A percentile compares a stretch with the other conserved stretches of the same genome.
Evolutionary conservation across 2,329 filamentous ascomycete genomes (phyloP).

Genomic region (Venturia nashicola): DNA sequence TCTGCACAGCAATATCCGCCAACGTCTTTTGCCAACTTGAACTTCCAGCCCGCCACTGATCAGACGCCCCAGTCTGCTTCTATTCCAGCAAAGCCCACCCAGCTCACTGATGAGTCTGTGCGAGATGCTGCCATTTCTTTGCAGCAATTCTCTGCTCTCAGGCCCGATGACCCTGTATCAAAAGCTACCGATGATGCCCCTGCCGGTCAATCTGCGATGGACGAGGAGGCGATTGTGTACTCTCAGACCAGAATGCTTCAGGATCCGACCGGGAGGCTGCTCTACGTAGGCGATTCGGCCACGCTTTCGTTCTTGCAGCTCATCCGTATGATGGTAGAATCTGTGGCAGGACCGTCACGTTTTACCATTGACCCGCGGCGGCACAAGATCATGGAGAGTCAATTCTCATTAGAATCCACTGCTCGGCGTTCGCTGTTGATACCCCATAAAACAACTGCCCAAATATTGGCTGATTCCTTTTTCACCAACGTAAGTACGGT

Average conservation of each 20-base stretch:
- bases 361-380: conserved; percentile 47
- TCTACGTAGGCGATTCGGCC: conserved; percentile 52
- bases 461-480: conserved; percentile 44
- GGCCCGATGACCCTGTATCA: background rate
- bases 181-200: background rate
- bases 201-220: background rate
- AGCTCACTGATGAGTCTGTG: background rate
- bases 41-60: background rate
- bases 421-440: conserved; percentile 40
- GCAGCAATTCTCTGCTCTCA: conserved; percentile 11
- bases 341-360: conserved; percentile 38
- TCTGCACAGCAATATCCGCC: background rate
- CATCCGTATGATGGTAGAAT: conserved; percentile 48
- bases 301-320: conserved; percentile 49
- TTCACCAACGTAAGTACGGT: conserved; percentile 37
- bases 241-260: conserved; percentile 46
- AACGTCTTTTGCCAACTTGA: background rate
- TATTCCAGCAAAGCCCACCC: background rate
- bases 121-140: conserved; percentile 14
- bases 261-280: conserved; percentile 44
- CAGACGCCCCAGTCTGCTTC: background rate
- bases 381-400: conserved; percentile 44
- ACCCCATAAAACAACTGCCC: conserved; percentile 42
- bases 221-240: conserved; percentile 39
- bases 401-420: conserved; percentile 34